Conservation (phyloP, 192 early-diverging fungal species). For the Coemansia sp. region DNA sequence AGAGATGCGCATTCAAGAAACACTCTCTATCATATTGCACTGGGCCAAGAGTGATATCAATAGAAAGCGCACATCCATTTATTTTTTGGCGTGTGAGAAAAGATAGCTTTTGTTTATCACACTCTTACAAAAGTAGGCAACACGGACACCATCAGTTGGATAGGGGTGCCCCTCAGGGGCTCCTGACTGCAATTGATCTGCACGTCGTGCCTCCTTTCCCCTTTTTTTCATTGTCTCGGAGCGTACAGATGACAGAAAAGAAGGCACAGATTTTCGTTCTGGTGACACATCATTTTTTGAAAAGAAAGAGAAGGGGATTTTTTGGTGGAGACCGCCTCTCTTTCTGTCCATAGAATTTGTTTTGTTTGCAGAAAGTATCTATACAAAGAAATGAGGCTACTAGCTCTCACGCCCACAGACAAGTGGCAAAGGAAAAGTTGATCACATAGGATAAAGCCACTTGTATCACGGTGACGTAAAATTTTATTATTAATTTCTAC, state of each 20-base stretch:
- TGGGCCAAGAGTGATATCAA: not conserved
- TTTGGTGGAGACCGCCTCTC: not conserved
- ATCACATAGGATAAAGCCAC: not conserved
- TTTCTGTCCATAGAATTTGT: not conserved
- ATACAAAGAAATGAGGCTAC: too few species aligned
- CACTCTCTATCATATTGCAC: slow-evolving; percentile 7
- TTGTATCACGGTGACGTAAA: not conserved
- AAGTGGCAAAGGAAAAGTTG: slow-evolving; percentile 1
- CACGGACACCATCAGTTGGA: not conserved
- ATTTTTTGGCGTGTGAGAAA: slow-evolving; percentile 4
- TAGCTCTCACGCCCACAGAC: not conserved
- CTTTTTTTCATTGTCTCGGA: not conserved
- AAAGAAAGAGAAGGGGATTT: not conserved
- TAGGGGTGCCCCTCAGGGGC: slow-evolving; percentile 28
- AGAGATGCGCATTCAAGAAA: not conserved
- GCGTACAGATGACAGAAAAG: not conserved
- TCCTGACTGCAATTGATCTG: slow-evolving; percentile 10
- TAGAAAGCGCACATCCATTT: not conserved
- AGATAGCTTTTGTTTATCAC: not conserved
- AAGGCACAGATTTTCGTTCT: not conserved
- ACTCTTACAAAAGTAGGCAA: not conserved
- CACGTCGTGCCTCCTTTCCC: not conserved
- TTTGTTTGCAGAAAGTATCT: not conserved
- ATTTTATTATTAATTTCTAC: not conserved
- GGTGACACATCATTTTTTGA: not conserved